phyloP scores from a whole-genome alignment of 2,329 filamentous ascomycete genomes.

The Trichoderma koningii region DNA sequence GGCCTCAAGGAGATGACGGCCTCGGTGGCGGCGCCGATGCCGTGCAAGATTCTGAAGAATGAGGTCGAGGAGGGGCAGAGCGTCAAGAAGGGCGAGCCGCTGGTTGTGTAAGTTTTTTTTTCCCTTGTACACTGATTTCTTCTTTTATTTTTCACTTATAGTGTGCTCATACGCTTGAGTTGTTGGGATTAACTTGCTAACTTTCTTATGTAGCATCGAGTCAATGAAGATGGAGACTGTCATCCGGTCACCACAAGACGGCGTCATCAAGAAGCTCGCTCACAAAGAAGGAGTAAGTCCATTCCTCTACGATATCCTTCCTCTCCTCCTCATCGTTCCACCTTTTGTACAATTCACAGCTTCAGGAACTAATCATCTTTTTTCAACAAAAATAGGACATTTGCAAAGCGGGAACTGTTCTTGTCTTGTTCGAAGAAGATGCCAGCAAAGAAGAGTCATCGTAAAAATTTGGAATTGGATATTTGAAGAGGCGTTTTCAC shows the following conservation, averaged over 20 bases:
- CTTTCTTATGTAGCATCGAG: slow-evolving; percentile 61
- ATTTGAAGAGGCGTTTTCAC: slow-evolving; percentile 27
- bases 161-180: no score
- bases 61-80: slow-evolving; percentile 79
- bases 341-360: background rate
- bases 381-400: slow-evolving; percentile 58
- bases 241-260: slow-evolving; percentile 73
- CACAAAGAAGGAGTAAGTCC: slow-evolving; percentile 71
- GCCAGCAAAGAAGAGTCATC: slow-evolving; percentile 37
- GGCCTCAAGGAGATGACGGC: slow-evolving; percentile 79
- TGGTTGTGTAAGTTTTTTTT: slow-evolving; percentile 70
- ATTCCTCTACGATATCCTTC: no score
- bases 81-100: slow-evolving; percentile 81
- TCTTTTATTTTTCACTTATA: slow-evolving; percentile 35
- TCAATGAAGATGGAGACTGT: slow-evolving; percentile 92
- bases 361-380: background rate
- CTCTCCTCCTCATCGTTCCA: no score
- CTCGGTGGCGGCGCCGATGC: slow-evolving; percentile 91
- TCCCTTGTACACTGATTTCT: background rate
- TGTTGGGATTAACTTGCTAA: slow-evolving; percentile 19
- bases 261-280: slow-evolving; percentile 70
- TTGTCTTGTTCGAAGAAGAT: slow-evolving; percentile 70
- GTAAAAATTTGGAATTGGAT: slow-evolving; percentile 24
- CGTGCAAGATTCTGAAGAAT: slow-evolving; percentile 91
- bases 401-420: slow-evolving; percentile 73